Base-by-base conservation (phyloP, 1,139 yeast genomes). In the Nematodospora anomalae region DNA sequence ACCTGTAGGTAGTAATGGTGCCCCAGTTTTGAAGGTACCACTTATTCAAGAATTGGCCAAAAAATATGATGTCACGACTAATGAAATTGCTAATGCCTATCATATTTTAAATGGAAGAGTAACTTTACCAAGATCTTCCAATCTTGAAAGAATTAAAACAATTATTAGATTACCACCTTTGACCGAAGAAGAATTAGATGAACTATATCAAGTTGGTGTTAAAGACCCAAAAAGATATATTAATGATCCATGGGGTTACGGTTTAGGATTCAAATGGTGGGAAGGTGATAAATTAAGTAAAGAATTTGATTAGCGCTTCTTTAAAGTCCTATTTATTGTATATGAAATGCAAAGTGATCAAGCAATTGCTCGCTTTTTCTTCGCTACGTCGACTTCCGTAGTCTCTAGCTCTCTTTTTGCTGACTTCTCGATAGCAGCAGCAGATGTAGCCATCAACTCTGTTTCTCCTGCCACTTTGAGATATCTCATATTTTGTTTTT, bases 151-250 rank as follows among this genome's bases (percentile, higher is more conserved):
- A 48, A 64, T 67, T 37, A 60, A 51, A 41, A 50, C 52, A 1
- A 61, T 49, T 30, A 44, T 55, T 4, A 46, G 53, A 29, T 56
- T 72, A 35, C 75, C 75, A 2, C 61, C 62, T 6, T 55, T 76
- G 33, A 57, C 72, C 1, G 44, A 55, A 15, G 71, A 71, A 12
- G 83, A 78, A 22, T 49, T 78, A 31, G 49, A 51, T 0, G 46
- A 47, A 5, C 55, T 79, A 38, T 73, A 72, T 43, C 44, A 67
- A 18, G 43, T 70, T 33, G 83, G 83, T 6, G 56, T 45, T 1
- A 52, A 62, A 3, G 50, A 73, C 12, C 79, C 82, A 14, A 60
- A 44, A 21, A 54, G 74, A 41, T 62, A 63, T 42, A 50, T 49
- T 25, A 54, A 48, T 37, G 70, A 64, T 41, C 57, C 57, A 4